phyloP scores from a whole-genome alignment of 768 basidiomycete genomes.

The Tylopilus sp. region DNA sequence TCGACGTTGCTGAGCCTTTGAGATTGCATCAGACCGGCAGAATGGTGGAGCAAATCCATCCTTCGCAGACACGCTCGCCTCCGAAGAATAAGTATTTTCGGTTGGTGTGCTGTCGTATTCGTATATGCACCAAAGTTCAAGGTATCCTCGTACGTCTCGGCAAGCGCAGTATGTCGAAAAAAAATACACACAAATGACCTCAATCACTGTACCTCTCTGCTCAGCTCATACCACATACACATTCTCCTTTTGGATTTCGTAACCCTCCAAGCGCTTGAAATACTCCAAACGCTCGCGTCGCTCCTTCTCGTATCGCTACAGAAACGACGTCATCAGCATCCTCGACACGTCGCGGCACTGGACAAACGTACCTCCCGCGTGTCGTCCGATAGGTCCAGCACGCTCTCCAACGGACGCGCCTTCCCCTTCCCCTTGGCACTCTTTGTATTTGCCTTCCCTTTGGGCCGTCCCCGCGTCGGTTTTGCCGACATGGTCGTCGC shows the following conservation, averaged over 20 bases:
- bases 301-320: constrained; percentile 41
- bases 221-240: constrained; percentile 59
- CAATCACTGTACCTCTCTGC: constrained; percentile 1
- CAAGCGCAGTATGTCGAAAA: constrained; percentile 2
- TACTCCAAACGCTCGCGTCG: constrained; percentile 52
- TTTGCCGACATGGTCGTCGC: constrained; percentile 1
- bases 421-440: constrained; percentile 28
- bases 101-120: no score
- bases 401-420: constrained; percentile 18
- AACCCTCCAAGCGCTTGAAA: constrained; percentile 49
- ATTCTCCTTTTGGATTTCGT: constrained; percentile 54
- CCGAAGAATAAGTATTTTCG: no score
- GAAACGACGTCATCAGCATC: background rate
- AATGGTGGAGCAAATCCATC: no score
- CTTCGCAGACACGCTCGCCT: no score
- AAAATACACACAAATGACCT: constrained; percentile 16
- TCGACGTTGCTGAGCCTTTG: no score
- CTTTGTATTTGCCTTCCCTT: constrained; percentile 11
- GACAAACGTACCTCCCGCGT: constrained; percentile 26
- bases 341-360: background rate
- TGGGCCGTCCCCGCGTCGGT: constrained; percentile 21
- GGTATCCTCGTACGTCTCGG: background rate
- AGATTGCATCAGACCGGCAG: no score
- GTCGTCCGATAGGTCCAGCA: constrained; percentile 30
- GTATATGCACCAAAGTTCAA: background rate